A percentile compares a stretch with the other conserved stretches of the same genome.
These are phyloP conservation scores for Carnegiea gigantea DNA, from an alignment of 179 eudicot species.

Conservation along the genomic window DNA sequence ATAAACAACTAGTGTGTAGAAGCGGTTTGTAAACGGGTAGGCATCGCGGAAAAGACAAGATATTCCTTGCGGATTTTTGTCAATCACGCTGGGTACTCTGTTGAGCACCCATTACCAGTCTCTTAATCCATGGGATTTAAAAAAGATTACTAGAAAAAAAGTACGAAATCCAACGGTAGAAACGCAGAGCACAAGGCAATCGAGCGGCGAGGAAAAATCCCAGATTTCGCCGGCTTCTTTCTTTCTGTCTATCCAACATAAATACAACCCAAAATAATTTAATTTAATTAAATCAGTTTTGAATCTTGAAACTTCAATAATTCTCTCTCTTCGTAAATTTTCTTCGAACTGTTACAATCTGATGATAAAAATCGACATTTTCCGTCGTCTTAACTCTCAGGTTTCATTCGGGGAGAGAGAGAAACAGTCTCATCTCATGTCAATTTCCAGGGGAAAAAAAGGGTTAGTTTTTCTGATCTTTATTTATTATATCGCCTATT, in stretches of 20 bases:
- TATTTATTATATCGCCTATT: not conserved
- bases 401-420: conserved; percentile 5
- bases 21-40: not conserved
- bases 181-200: not conserved
- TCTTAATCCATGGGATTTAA: not conserved
- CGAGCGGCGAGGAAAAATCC: conserved; percentile 7
- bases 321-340: not conserved
- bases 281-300: not conserved
- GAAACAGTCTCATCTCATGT: not conserved
- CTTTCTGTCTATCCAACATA: not conserved
- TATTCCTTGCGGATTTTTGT: not conserved
- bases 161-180: not conserved
- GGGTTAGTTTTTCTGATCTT: conserved; percentile 17
- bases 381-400: conserved; percentile 7
- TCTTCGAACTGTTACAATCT: not conserved
- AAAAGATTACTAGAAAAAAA: too few relatives aligned
- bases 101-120: not conserved
- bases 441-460: not conserved
- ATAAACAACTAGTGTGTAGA: too few relatives aligned
- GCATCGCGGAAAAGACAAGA: not conserved
- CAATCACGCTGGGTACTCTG: not conserved
- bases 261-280: not conserved
- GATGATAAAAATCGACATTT: conserved; percentile 4
- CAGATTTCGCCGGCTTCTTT: not conserved
- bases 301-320: not conserved